A percentile compares a stretch with the other conserved stretches of the same genome.
These are phyloP conservation scores for Aspergillus pseudoterreus DNA, from an alignment of 2,329 filamentous ascomycete genomes.

Conservation along the genomic window DNA sequence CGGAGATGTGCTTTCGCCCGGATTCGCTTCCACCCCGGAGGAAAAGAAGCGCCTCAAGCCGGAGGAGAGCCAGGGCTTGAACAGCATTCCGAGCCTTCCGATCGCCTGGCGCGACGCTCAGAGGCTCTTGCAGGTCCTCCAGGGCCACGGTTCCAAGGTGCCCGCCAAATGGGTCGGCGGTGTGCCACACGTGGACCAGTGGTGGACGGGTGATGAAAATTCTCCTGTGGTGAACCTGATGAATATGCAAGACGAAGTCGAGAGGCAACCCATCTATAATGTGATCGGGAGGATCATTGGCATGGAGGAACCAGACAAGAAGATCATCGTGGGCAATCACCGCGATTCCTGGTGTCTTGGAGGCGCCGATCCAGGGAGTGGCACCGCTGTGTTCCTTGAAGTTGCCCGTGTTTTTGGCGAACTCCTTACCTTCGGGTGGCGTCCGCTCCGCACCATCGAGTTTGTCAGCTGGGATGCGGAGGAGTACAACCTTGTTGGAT, in stretches of 20 bases:
- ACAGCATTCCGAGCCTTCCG: slow-evolving; percentile 83
- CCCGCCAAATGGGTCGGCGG: slow-evolving; percentile 71
- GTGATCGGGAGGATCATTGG: slow-evolving; percentile 80
- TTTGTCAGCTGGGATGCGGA: slow-evolving; percentile 96
- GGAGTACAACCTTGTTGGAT: slow-evolving; percentile 90
- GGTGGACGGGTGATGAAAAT: slow-evolving; percentile 76
- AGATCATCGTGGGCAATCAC: slow-evolving; percentile 86
- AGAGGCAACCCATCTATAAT: slow-evolving; percentile 86
- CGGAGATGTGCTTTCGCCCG: slow-evolving; percentile 89
- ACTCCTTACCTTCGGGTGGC: slow-evolving; percentile 74
- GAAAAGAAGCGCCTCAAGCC: slow-evolving; percentile 61
- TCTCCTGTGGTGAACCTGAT: slow-evolving; percentile 76
- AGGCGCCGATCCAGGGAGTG: slow-evolving; percentile 78
- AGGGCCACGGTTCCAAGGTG: slow-evolving; percentile 68
- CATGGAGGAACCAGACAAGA: slow-evolving; percentile 77
- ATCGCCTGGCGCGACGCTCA: slow-evolving; percentile 87
- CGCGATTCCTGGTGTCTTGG: slow-evolving; percentile 92
- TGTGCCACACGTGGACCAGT: slow-evolving; percentile 70
- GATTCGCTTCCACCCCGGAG: slow-evolving; percentile 59
- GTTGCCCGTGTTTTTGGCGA: slow-evolving; percentile 80
- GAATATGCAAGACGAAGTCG: slow-evolving; percentile 81
- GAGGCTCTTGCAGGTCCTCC: slow-evolving; percentile 68
- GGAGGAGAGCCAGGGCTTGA: slow-evolving; percentile 68
- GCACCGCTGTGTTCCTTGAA: slow-evolving; percentile 88
- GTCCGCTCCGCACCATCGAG: slow-evolving; percentile 87